Conservation (phyloP, 2,329 filamentous ascomycete species). For the Raffaelea deltoideospora region DNA sequence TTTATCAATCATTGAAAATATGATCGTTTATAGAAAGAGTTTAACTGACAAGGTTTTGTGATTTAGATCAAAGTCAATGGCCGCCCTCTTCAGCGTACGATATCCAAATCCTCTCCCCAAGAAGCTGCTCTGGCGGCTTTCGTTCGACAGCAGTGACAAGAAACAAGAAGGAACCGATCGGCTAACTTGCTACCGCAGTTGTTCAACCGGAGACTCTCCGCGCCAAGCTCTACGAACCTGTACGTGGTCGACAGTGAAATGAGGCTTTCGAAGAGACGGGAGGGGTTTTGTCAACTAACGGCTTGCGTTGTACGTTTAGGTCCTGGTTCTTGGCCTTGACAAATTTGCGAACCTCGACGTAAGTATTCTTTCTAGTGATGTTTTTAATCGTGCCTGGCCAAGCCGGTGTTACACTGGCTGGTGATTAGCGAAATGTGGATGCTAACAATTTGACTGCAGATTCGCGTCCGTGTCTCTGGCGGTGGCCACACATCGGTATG, state of each 20-base stretch:
- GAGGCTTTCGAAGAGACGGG: background rate
- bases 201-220: conserved; percentile 12
- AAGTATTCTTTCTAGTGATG: background rate
- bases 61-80: conserved; percentile 83
- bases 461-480: conserved; percentile 88
- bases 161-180: too few species aligned
- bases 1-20: background rate
- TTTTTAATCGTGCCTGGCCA: background rate
- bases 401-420: too few species aligned
- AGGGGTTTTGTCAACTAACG: too few species aligned
- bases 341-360: conserved; percentile 56
- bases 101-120: background rate
- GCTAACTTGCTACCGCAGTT: conserved; percentile 6
- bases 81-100: conserved; percentile 50
- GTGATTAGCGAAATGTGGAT: background rate
- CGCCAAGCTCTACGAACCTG: conserved; percentile 81
- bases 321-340: conserved; percentile 93
- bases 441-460: conserved; percentile 22
- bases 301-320: conserved; percentile 1
- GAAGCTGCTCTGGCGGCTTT: too few species aligned
- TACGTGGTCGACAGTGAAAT: conserved; percentile 2
- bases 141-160: too few species aligned
- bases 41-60: background rate
- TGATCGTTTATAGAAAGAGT: background rate
- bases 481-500: conserved; percentile 21